phyloP scores from a whole-genome alignment of 768 basidiomycete genomes.

The Naematelia aurantialba region DNA sequence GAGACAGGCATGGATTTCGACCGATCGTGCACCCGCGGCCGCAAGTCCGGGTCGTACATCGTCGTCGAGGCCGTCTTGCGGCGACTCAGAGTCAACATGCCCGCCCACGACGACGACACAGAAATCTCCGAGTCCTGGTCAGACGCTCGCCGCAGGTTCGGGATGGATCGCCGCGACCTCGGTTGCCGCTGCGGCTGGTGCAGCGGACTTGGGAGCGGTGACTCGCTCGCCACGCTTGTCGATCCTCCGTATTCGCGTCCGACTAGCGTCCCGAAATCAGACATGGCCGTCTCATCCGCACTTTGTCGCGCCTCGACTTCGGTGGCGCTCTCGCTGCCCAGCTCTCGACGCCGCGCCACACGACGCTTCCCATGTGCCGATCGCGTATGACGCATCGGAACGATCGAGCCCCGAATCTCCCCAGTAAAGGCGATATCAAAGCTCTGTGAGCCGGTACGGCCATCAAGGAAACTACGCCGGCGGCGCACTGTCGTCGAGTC shows the following conservation, averaged over 20 bases:
- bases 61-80: constrained; percentile 16
- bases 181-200: not conserved
- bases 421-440: constrained; percentile 37
- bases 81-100: constrained; percentile 2
- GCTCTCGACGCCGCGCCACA: not conserved
- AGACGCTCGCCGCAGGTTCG: not conserved
- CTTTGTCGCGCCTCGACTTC: constrained; percentile 11
- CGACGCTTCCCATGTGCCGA: constrained; percentile 11
- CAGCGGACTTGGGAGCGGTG: constrained; percentile 6
- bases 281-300: constrained; percentile 35
- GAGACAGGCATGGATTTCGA: constrained; percentile 23
- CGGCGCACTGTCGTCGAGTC: constrained; percentile 38
- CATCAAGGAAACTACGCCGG: constrained; percentile 41
- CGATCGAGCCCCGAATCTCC: constrained; percentile 33
- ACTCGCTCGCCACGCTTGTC: not conserved
- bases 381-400: constrained; percentile 23
- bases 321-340: constrained; percentile 6
- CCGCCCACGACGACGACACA: not conserved
- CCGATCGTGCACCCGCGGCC: constrained; percentile 8
- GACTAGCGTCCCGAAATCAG: constrained; percentile 37
- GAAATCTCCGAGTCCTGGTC: not conserved
- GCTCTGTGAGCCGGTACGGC: constrained; percentile 3
- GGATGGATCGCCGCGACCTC: not conserved
- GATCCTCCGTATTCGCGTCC: not conserved
- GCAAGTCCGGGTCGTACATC: constrained; percentile 1